Evolutionary conservation across 73 alveolate species (phyloP).

Genomic region (Paramecium octaurelia): DNA sequence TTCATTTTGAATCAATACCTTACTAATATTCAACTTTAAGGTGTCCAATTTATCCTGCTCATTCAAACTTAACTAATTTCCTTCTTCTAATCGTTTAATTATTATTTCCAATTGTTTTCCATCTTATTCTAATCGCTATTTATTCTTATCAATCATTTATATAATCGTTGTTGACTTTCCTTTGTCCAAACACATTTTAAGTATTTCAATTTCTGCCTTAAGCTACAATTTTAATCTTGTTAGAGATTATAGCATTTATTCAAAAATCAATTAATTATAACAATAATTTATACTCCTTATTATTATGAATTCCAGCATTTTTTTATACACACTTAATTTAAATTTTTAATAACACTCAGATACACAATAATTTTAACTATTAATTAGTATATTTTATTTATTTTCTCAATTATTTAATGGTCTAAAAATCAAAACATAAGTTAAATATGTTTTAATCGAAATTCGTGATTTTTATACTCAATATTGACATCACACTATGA

Average conservation of each 20-base stretch:
- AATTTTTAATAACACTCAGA: no score
- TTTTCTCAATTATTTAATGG: no score
- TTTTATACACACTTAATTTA: no score
- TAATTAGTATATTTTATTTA: no score
- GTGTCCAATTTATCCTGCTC: slow-evolving; percentile 16
- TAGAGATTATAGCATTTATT: background rate
- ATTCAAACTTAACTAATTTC: background rate
- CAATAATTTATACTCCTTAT: background rate
- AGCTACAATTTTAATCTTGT: background rate
- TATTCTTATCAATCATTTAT: background rate
- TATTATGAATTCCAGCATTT: background rate
- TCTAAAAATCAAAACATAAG: no score
- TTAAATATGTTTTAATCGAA: no score
- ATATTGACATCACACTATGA: background rate
- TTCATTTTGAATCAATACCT: background rate
- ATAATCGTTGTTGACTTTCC: background rate
- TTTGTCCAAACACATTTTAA: background rate
- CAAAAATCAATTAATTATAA: background rate
- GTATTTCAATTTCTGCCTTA: background rate
- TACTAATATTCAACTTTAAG: slow-evolving; percentile 3
- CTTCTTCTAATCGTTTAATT: background rate
- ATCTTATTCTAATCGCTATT: background rate
- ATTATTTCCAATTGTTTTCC: background rate
- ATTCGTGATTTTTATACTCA: no score
- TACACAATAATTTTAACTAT: no score